phyloP scores from a whole-genome alignment of 2,329 filamentous ascomycete genomes.

The Exophiala calicioides region DNA sequence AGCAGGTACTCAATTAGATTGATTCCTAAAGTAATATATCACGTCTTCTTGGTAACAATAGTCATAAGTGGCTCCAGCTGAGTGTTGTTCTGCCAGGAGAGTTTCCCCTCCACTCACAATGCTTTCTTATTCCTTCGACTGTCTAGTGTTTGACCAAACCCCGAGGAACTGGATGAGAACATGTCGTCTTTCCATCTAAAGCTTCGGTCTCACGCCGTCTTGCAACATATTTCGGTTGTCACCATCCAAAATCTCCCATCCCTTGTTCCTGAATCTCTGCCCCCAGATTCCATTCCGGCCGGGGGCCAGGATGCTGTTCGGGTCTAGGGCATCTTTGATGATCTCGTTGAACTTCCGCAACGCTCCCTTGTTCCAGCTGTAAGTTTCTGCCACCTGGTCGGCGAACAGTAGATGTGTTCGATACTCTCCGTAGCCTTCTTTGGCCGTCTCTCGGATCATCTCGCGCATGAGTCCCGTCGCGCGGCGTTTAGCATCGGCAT shows the following conservation, averaged over 20 bases:
- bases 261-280: conserved; percentile 15
- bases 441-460: conserved; percentile 43
- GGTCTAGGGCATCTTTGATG: conserved; percentile 52
- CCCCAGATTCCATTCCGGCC: conserved; percentile 51
- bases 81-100: too few species aligned
- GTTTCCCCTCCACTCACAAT: too few species aligned
- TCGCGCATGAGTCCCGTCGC: conserved; percentile 36
- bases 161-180: too few species aligned
- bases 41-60: too few species aligned
- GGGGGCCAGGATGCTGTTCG: conserved; percentile 50
- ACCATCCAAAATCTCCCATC: conserved; percentile 26
- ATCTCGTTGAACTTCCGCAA: conserved; percentile 47
- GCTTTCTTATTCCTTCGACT: too few species aligned
- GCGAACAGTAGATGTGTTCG: conserved; percentile 49
- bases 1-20: too few species aligned
- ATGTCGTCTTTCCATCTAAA: conserved; percentile 1
- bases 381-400: conserved; percentile 49
- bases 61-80: too few species aligned
- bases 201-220: conserved; percentile 21
- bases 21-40: too few species aligned
- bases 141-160: too few species aligned
- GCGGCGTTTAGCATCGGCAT: conserved; percentile 30
- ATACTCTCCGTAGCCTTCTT: conserved; percentile 49
- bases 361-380: conserved; percentile 45
- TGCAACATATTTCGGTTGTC: conserved; percentile 22